Evolutionary conservation across 2,329 filamentous ascomycete species (phyloP).

Genomic region (Akanthomyces lecanii): DNA sequence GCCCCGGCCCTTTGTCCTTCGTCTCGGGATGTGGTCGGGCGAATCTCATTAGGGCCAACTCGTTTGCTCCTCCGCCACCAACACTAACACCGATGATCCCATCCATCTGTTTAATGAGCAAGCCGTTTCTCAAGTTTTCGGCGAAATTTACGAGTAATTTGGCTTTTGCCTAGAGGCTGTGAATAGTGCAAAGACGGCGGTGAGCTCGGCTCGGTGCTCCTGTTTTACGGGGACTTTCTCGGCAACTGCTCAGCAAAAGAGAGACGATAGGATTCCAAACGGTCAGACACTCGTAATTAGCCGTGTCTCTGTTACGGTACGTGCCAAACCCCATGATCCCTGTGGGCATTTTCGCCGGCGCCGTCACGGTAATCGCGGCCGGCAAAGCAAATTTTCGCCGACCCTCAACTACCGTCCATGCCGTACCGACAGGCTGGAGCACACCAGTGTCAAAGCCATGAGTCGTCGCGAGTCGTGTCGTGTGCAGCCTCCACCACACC

Average conservation of each 20-base stretch:
- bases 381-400: not conserved
- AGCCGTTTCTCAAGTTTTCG: too few species aligned
- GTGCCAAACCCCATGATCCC: not conserved
- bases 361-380: not conserved
- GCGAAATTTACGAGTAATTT: too few species aligned
- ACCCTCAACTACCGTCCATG: not conserved
- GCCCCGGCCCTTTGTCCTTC: not conserved
- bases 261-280: not conserved
- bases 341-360: not conserved
- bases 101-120: too few species aligned
- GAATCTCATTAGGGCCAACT: too few species aligned
- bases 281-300: not conserved
- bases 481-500: not conserved
- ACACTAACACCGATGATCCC: too few species aligned
- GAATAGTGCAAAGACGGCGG: too few species aligned
- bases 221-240: not conserved
- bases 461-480: not conserved
- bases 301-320: not conserved
- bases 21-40: not conserved
- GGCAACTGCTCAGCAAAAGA: not conserved
- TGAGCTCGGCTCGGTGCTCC: too few species aligned
- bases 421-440: not conserved
- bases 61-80: too few species aligned
- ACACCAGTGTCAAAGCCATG: conserved; percentile 1
- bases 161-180: too few species aligned